Evolutionary conservation across 2,329 filamentous ascomycete species (phyloP), one percentile per base, ranked within the genome.

Genomic region (Colletotrichum sp.): DNA sequence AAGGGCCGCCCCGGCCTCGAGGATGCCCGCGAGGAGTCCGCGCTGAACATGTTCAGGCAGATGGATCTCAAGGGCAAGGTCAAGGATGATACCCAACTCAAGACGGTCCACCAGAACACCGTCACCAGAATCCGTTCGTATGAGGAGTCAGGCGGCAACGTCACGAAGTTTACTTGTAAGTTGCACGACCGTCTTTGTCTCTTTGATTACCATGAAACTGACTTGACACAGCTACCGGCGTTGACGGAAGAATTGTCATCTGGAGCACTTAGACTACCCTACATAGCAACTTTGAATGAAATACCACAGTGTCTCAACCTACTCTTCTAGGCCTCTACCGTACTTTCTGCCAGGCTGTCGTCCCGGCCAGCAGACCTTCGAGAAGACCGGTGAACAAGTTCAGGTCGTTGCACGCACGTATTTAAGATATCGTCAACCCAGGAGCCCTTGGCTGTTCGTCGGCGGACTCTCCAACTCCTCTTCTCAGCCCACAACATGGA

Each of bases 21-120:
- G 73, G 90, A 91, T 71, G 87, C 88, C 74, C 90, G 94, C 36
- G 97, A 98, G 85, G 97, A 98, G 84, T 97, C 94, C 78, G 97
- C 97, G 28, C 88, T 98, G 84, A 98, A 98, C 86, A 98, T 98
- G 95, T 99, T 99, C 88, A 92, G 93, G 81, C 96, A 98, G 88
- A 98, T 99, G 97, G 97, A 99, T 85, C 90, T 99, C 78, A 98
- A 97, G 90, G 97, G 97, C 77, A 98, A 98, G 86, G 88, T 90
- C 71, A 95, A 95, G 82, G 96, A 98, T 81, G 96, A 98, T 83
- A 98, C 96, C 5, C 95, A 98, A 87, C 89, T 99, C 79, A 97
- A 95, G 87, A 98, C 97, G 13, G 92, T 97, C 62, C 97, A 99
- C 86, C 97, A 99, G 84, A 99, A 99, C 86, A 98, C 96, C 30